phyloP scores from a whole-genome alignment of 306 rosid genomes.

The Glycyrrhiza uralensis region DNA sequence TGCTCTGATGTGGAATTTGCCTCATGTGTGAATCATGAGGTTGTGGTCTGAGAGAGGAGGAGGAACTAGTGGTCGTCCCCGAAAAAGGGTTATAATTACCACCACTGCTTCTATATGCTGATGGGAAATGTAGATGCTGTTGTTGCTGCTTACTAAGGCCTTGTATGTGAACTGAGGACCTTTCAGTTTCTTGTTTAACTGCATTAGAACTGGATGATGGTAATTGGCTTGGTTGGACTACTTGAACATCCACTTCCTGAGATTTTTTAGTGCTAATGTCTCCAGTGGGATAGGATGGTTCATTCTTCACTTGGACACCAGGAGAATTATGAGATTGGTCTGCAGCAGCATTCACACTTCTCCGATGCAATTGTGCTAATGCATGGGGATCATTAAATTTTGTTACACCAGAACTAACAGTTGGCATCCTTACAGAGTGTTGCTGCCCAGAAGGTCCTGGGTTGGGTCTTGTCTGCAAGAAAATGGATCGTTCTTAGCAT shows the following conservation, averaged over 20 bases:
- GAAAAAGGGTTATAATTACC: constrained; percentile 62
- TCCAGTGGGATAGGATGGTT: constrained; percentile 23
- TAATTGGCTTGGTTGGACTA: constrained; percentile 45
- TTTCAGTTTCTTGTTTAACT: constrained; percentile 62
- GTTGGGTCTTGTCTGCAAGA: constrained; percentile 30
- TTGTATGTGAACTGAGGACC: constrained; percentile 53
- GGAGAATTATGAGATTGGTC: constrained; percentile 57
- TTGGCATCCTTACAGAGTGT: constrained; percentile 60
- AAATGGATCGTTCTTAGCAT: constrained; percentile 25
- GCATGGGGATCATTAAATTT: constrained; percentile 71
- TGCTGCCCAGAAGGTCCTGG: constrained; percentile 58
- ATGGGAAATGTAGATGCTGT: constrained; percentile 63
- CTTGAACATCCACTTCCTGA: constrained; percentile 49
- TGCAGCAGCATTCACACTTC: constrained; percentile 53
- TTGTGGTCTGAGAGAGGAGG: constrained; percentile 57
- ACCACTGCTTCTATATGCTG: constrained; percentile 58
- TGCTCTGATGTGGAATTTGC: constrained; percentile 63
- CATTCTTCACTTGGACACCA: constrained; percentile 39
- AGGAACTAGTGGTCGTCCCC: constrained; percentile 54
- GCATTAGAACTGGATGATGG: constrained; percentile 49
- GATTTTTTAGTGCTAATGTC: constrained; percentile 51
- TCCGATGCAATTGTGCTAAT: constrained; percentile 69
- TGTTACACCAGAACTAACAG: constrained; percentile 47
- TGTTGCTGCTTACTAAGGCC: constrained; percentile 71
- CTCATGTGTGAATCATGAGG: constrained; percentile 66